Evolutionary conservation across 1,284 basidiomycete genomes (phyloP), one percentile per base, ranked within the genome.

Genomic region (Meripilus lineatus): DNA sequence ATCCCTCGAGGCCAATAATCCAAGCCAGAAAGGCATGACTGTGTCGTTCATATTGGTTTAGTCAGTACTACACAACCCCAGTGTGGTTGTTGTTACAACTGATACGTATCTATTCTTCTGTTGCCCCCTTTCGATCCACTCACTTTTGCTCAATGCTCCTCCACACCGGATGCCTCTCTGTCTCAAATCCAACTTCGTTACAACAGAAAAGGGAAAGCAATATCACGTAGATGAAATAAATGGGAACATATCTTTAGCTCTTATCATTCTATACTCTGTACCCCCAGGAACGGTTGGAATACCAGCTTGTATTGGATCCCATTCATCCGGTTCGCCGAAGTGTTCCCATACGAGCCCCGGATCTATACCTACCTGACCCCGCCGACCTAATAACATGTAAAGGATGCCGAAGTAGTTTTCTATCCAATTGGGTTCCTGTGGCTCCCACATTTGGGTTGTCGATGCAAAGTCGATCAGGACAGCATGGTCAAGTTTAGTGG

Each of bases 281-380:
- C 28, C n/a, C 8, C 28, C 28, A 30, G 34, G 34, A 18, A 13
- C 8, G 10, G 17, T 36, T 8, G 34, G 40, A 6, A 32, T 14
- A 7, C 6, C 15, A n/a, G 13, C 23, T 15, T 15, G 11, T 21
- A 38, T 21, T 5, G 41, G 17, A 34, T 43, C 41, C 41, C 37
- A 43, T 21, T 43, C 41, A 21, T 43, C 41, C n/a, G 41, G 41
- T 24, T 38, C 10, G n/a, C 32, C 41, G 36, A 41, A 43, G 22
- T 43, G 36, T 17, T 43, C 15, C 41, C 41, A 43, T 21, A 43
- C 32, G 30, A 43, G 41, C 10, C 36, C 41, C 23, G 15, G 14
- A 11, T 43, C 20, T 18, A 36, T 22, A 20, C 41, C 36, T 20
- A 14, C 32, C 11, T 14, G 8, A 13, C 30, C 40, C 7, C n/a